Evolutionary conservation across 441 rosid species (phyloP), one percentile per base, ranked within the genome.

Genomic region (Aquilaria agallochum): DNA sequence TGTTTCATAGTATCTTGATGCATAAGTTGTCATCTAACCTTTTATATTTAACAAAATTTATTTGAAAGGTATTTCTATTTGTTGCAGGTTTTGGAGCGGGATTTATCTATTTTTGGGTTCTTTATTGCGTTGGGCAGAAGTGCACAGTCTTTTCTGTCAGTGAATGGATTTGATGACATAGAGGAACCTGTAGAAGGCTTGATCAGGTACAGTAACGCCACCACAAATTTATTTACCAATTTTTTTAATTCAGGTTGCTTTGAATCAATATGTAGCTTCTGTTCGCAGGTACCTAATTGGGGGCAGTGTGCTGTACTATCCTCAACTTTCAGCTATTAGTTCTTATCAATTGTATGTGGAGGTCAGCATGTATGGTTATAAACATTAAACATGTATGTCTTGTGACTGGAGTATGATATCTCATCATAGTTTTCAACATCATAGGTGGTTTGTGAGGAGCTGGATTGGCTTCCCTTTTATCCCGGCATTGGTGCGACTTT

Each of bases 71-170:
- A 46, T 70, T 67, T 66, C 68, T 53, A 68, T 67, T 70, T 72
- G 73, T 59, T 78, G 82, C 96, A 95, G 98, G 89, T 90, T 54
- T 72, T 95, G 85, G 99, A 90, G 71, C 90, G 83, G 81, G 99
- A 95, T 81, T 85, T 95, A 84, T 95, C 99, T 76, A 87, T 92
- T 65, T 92, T 95, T 83, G 99, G 99, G 65, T 92, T 92, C 83
- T 92, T 95, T 76, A 90, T 92, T 73, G 97, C 97, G 53, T 75
- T 95, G 30, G 99, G 99, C 69, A 81, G 97, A 80, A 87, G 92
- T 65, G 83, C 94, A 13, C 86, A 81, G 69, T 83, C 83, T n/a
- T 87, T 73, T 77, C 69, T 92, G 74, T 80, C 85, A 66, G 88
- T 84, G 56, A 90, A 92, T 77, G 98, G 98, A 62, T 95, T 83